Base-by-base conservation (phyloP, 208 protist genomes). In the Trypanosomatidae sp. region DNA sequence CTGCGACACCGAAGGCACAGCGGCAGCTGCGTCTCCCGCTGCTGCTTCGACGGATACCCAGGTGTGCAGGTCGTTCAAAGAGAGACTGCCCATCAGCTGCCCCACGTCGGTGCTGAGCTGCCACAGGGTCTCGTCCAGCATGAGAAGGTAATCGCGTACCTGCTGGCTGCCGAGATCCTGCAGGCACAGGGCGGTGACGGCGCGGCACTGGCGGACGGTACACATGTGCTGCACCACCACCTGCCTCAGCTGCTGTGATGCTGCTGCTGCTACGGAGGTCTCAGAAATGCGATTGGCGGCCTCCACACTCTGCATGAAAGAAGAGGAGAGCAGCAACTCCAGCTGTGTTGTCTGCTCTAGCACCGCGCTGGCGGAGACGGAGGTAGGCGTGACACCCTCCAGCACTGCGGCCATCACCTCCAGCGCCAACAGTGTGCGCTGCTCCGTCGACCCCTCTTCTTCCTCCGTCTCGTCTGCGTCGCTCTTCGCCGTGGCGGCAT, bases 101-200 rank as follows among this genome's bases (percentile, higher is more conserved):
- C 79, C 84, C 19, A 92, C 70, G n/a, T 84, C 62, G 9, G 68
- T 85, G 33, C 77, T 67, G 28, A 93, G 69, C 70, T 95, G 87
- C 92, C 92, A 97, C 59, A 97, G 64, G 0, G 85, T 88, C 17
- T 87, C 83, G 53, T 97, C 86, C 17, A 97, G 75, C 78, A 97
- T 85, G 30, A 71, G 55, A 2, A 97, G 71, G 71, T 95, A 97
- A 6, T 81, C 86, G 55, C 85, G 81, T 4, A 94, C 79, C 56
- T 91, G 89, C 62, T 85, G 78, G 44, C 83, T 78, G 28, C 91
- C 91, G 52, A 96, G 85, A 66, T 96, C 91, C 43, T 91, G 85
- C 47, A 96, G 76, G 62, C 87, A 94, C 17, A 69, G 58, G 13
- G 65, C 66, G 44, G 85, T 91, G 6, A 96, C 70, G 6, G 76